These are phyloP conservation scores for Metschnikowia amazonensis DNA, from an alignment of 805 yeast species.

Conservation along the genomic window DNA sequence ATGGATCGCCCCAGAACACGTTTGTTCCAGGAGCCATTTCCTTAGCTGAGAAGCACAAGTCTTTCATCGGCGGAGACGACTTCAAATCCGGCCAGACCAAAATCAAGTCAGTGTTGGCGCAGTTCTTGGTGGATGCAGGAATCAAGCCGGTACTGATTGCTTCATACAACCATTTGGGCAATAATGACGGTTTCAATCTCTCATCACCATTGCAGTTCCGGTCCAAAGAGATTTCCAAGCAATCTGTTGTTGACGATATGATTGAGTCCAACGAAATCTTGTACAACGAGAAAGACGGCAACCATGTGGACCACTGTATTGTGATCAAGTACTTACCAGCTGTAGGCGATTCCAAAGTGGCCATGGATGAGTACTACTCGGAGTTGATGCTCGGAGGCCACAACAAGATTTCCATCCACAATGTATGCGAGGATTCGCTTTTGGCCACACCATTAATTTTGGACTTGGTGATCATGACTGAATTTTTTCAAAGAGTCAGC, in stretches of 20 bases:
- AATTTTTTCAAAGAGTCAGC: slow-evolving; percentile 80
- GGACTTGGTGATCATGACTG: slow-evolving; percentile 86
- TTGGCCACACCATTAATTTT: slow-evolving; percentile 93
- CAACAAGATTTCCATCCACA: slow-evolving; percentile 88
- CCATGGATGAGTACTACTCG: slow-evolving; percentile 97
- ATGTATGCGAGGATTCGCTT: slow-evolving; percentile 93
- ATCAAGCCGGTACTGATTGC: slow-evolving; percentile 93
- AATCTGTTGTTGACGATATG: slow-evolving; percentile 91
- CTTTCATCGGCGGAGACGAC: slow-evolving; percentile 94
- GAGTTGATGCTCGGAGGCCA: slow-evolving; percentile 98
- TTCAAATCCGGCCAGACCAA: slow-evolving; percentile 97
- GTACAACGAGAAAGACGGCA: slow-evolving; percentile 76
- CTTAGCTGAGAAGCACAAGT: slow-evolving; percentile 70
- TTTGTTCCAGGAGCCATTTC: slow-evolving; percentile 94
- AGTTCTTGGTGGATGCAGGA: slow-evolving; percentile 95
- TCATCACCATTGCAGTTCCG: slow-evolving; percentile 90
- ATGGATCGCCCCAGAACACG: slow-evolving; percentile 97
- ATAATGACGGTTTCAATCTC: slow-evolving; percentile 91
- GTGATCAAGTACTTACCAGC: slow-evolving; percentile 93
- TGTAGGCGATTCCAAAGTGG: slow-evolving; percentile 94
- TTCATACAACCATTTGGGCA: slow-evolving; percentile 93
- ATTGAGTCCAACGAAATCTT: slow-evolving; percentile 81
- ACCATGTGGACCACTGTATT: slow-evolving; percentile 85
- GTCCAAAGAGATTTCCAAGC: slow-evolving; percentile 91
- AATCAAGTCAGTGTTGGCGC: slow-evolving; percentile 93